Conservation (phyloP, 2,329 filamentous ascomycete genomes). For the Onygenales sp. region DNA sequence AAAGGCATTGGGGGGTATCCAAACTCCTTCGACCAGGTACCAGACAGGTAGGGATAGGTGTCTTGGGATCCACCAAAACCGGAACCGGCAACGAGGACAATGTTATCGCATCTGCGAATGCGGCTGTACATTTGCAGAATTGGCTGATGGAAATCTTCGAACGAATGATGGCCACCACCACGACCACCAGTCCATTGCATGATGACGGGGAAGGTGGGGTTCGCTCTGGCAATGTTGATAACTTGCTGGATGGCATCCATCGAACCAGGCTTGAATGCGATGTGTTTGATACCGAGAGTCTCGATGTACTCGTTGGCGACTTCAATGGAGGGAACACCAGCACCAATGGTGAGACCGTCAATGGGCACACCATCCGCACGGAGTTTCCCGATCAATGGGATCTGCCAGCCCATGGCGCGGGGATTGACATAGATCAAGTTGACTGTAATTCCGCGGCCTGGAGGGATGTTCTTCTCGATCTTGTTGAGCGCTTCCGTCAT, state of each 20-base stretch:
- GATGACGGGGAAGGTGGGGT: conserved; percentile 84
- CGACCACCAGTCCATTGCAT: conserved; percentile 93
- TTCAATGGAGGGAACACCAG: conserved; percentile 86
- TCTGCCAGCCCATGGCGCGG: conserved; percentile 84
- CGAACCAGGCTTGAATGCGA: conserved; percentile 88
- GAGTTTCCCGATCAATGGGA: conserved; percentile 70
- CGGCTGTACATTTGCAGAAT: conserved; percentile 85
- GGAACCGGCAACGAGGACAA: conserved; percentile 81
- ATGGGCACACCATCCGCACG: conserved; percentile 81
- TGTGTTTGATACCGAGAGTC: conserved; percentile 86
- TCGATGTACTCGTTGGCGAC: conserved; percentile 90
- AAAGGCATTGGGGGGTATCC: conserved; percentile 91
- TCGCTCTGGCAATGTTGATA: conserved; percentile 89
- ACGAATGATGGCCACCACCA: conserved; percentile 89
- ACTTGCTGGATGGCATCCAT: conserved; percentile 79
- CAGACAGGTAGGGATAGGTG: conserved; percentile 85
- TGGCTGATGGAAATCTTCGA: conserved; percentile 89
- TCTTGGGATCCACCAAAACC: conserved; percentile 86
- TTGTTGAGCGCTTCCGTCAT: conserved; percentile 78
- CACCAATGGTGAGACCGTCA: conserved; percentile 84
- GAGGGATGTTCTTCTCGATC: conserved; percentile 74
- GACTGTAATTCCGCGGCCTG: conserved; percentile 77
- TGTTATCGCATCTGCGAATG: conserved; percentile 75
- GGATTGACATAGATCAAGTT: conserved; percentile 91
- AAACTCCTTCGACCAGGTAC: conserved; percentile 76